Base-by-base conservation (phyloP, 805 yeast species). In the Candida krabiensis region DNA sequence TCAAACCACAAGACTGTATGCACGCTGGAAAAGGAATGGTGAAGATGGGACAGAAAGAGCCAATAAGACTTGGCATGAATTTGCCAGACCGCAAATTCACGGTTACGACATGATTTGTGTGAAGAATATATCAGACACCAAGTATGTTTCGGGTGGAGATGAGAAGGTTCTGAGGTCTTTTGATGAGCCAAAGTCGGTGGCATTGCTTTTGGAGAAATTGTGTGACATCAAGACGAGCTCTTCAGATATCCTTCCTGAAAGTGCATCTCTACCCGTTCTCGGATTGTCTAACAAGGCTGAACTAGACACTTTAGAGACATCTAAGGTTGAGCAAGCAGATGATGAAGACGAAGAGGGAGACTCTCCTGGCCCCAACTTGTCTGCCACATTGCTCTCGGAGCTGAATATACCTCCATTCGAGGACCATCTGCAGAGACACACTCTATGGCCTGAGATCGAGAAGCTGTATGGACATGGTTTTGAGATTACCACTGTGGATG, bases 401-500 rank as follows among this genome's bases (percentile, higher is more conserved):
- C 61, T 85, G 30, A 46, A 47, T 0, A 56, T 63, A 0, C 90
- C 96, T 7, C 98, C 99, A 0, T 64, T 83, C 31, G 99, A 93
- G 60, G 96, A 91, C 53, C 86, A 86, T 44, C 67, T 93, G 19
- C 98, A 93, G 59, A 74, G 98, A 54, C 87, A 82, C 56, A 86
- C 98, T 0, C 67, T 93, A 37, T 93, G 95, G 83, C 99, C 99
- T 0, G 99, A 93, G 57, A 67, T 83, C 39, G 99, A 93, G 53
- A 93, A 93, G 59, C 63, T 93, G 30, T 93, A 93, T 55, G 99
- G 99, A 0, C 99, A 93, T 60, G 99, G 99, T 7, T 95, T 88
- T 62, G 99, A 95, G 59, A 79, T 90, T 26, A 79, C 88, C 0
- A 75, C 91, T 30, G 72, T 89, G 27, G 95, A 86, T 37, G 74